phyloP scores from a whole-genome alignment of 139 green algal species.

The Chlorella vulgaris region DNA sequence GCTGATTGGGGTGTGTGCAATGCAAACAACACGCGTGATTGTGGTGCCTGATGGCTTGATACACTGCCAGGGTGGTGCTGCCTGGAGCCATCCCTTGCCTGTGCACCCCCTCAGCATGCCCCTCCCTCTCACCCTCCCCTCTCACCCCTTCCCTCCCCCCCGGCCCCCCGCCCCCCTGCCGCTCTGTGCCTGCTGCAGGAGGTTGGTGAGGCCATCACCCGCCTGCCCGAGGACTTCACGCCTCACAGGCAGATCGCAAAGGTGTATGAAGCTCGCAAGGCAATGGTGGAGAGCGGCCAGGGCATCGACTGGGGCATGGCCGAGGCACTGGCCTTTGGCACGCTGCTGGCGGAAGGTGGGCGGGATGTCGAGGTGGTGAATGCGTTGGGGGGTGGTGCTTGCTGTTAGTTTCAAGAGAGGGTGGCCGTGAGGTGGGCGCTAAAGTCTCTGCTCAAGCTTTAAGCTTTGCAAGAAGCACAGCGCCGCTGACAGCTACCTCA shows the following conservation, averaged over 20 bases:
- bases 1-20: too few relatives aligned
- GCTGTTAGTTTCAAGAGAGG: background rate
- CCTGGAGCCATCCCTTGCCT: too few relatives aligned
- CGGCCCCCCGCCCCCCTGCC: too few relatives aligned
- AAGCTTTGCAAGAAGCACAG: background rate
- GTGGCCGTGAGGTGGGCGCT: background rate
- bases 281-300: constrained; percentile 80
- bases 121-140: too few relatives aligned
- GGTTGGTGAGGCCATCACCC: constrained; percentile 84
- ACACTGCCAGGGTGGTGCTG: too few relatives aligned
- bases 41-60: too few relatives aligned
- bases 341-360: constrained; percentile 86
- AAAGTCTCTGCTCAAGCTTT: too few relatives aligned
- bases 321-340: constrained; percentile 96
- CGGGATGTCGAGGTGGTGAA: background rate
- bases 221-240: constrained; percentile 84
- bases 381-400: background rate
- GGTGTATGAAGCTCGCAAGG: constrained; percentile 83
- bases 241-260: constrained; percentile 89
- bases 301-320: constrained; percentile 93
- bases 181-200: constrained; percentile 34
- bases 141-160: too few relatives aligned
- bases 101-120: too few relatives aligned
- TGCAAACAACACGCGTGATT: too few relatives aligned
- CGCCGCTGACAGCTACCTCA: too few relatives aligned